These are phyloP conservation scores for Saturnispora mendoncae DNA, from an alignment of 805 yeast species.

Conservation along the genomic window DNA sequence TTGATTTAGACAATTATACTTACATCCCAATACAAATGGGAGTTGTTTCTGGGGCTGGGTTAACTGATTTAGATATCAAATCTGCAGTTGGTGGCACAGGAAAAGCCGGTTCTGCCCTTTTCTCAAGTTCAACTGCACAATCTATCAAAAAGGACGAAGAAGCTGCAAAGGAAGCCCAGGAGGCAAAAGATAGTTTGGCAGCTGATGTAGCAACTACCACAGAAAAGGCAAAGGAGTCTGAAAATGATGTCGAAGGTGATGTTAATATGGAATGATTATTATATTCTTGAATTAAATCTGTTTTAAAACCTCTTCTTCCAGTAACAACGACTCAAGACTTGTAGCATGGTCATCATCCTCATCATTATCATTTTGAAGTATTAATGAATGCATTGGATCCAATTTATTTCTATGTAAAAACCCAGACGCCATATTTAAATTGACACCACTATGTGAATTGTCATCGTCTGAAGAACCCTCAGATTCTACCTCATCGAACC, in stretches of 20 bases:
- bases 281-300: slow-evolving; percentile 1
- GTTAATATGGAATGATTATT: slow-evolving; percentile 1
- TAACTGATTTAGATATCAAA: slow-evolving; percentile 33
- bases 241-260: slow-evolving; percentile 4
- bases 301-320: slow-evolving; percentile 24
- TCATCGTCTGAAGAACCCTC: not conserved
- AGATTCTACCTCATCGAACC: too few species aligned
- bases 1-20: slow-evolving; percentile 30
- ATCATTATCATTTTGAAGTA: not conserved
- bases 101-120: slow-evolving; percentile 20
- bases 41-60: slow-evolving; percentile 17
- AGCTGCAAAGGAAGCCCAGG: not conserved
- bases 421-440: slow-evolving; percentile 21
- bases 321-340: slow-evolving; percentile 22
- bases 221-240: not conserved
- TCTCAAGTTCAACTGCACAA: slow-evolving; percentile 27
- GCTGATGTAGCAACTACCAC: not conserved
- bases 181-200: not conserved
- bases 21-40: slow-evolving; percentile 21
- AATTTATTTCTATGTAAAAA: slow-evolving; percentile 17
- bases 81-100: slow-evolving; percentile 35
- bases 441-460: slow-evolving; percentile 14
- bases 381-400: not conserved
- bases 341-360: slow-evolving; percentile 8
- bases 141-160: slow-evolving; percentile 11